Evolutionary conservation across 2,329 filamentous ascomycete genomes (phyloP).

Genomic region (Colletotrichum gigasporum): DNA sequence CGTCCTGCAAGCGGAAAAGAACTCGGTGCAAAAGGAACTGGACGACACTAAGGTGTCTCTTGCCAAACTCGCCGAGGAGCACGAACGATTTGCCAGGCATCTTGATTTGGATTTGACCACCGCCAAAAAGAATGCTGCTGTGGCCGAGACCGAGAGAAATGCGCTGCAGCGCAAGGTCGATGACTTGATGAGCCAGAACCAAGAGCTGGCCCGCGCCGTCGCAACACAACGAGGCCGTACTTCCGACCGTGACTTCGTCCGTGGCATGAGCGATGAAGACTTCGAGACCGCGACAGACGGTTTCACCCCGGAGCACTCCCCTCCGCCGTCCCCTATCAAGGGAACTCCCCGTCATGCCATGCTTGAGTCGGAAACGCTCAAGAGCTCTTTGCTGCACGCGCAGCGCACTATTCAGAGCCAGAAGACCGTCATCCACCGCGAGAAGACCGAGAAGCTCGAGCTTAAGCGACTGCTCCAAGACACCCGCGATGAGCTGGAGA

Average conservation of each 20-base stretch:
- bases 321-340: conserved; percentile 90
- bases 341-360: conserved; percentile 89
- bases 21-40: conserved; percentile 80
- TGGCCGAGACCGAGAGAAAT: conserved; percentile 81
- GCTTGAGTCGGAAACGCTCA: conserved; percentile 95
- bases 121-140: conserved; percentile 80
- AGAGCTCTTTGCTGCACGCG: conserved; percentile 92
- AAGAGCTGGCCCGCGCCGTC: conserved; percentile 87
- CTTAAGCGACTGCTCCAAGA: conserved; percentile 95
- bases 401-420: conserved; percentile 97
- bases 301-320: conserved; percentile 87
- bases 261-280: conserved; percentile 68
- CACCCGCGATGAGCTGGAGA: conserved; percentile 88
- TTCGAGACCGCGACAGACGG: conserved; percentile 73
- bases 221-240: conserved; percentile 75
- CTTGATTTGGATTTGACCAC: conserved; percentile 90
- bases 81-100: conserved; percentile 78
- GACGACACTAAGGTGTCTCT: conserved; percentile 88
- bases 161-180: conserved; percentile 86
- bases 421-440: conserved; percentile 92
- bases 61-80: conserved; percentile 83
- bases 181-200: conserved; percentile 87
- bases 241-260: conserved; percentile 70
- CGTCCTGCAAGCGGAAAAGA: conserved; percentile 78
- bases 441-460: conserved; percentile 98